A percentile compares a stretch with the other conserved stretches of the same genome.
These are phyloP conservation scores for Hortiboletus flavorubellus DNA, from an alignment of 768 basidiomycete species.

Conservation along the genomic window DNA sequence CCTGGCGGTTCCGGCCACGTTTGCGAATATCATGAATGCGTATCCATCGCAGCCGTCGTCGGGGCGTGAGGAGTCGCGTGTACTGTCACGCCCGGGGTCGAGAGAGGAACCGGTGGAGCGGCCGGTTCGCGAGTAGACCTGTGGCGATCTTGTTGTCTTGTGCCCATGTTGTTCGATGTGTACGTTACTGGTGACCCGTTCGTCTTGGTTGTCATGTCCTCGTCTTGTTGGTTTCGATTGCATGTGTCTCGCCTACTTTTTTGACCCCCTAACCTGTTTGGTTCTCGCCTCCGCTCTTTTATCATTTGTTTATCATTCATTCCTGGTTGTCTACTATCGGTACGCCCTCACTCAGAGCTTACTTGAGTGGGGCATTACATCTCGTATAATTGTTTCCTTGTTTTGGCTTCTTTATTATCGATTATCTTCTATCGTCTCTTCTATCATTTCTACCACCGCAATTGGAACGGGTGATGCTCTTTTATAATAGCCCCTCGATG, in stretches of 20 bases:
- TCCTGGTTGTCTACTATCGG: conserved; percentile 1
- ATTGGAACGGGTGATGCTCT: not conserved
- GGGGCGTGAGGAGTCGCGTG: conserved; percentile 21
- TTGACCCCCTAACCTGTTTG: not conserved
- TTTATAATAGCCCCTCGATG: conserved; percentile 2
- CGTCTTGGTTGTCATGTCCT: not conserved
- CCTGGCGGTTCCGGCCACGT: conserved; percentile 46
- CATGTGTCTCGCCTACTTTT: conserved; percentile 1
- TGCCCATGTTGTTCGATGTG: not conserved
- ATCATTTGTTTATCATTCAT: not conserved
- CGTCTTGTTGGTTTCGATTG: not conserved
- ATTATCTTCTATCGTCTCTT: not conserved
- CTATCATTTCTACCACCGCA: not conserved
- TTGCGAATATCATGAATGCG: conserved; percentile 73
- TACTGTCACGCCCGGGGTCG: conserved; percentile 26
- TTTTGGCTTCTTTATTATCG: not conserved
- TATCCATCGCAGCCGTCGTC: conserved; percentile 40
- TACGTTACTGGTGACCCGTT: conserved; percentile 5
- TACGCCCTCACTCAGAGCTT: not conserved
- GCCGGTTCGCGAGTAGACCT: conserved; percentile 14
- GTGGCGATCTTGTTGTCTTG: not conserved
- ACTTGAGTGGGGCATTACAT: not conserved
- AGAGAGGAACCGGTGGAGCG: conserved; percentile 23
- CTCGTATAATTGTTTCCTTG: conserved; percentile 13
- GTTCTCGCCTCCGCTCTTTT: not conserved